Evolutionary conservation across 768 basidiomycete genomes (phyloP).

Genomic region (Boletus tylopilopsis): DNA sequence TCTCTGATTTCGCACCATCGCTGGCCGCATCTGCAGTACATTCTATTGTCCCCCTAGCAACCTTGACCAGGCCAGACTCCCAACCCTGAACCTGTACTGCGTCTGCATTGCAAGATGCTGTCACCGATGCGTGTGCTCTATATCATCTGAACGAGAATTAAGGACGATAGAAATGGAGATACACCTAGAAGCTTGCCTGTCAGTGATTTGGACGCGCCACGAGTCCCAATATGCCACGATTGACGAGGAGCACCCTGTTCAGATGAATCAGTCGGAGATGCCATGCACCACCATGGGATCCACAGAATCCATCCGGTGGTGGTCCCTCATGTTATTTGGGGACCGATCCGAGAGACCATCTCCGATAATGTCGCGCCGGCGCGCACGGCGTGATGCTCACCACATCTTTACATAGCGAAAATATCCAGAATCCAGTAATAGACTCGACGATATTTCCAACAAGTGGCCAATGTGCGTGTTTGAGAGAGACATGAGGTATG

Average conservation of each 20-base stretch:
- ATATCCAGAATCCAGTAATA: background rate
- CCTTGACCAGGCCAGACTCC: background rate
- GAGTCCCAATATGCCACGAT: background rate
- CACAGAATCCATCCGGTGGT: background rate
- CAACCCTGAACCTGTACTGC: background rate
- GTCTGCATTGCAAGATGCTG: background rate
- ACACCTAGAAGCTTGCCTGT: background rate
- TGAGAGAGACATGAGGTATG: background rate
- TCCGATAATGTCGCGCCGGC: background rate
- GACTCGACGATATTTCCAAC: background rate
- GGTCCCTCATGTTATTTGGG: background rate
- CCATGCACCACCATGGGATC: background rate
- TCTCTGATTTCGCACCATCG: constrained; percentile 25
- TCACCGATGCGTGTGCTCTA: background rate
- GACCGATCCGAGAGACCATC: background rate
- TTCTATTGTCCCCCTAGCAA: background rate
- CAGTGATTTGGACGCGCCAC: background rate
- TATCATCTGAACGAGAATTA: constrained; percentile 6
- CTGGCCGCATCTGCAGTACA: background rate
- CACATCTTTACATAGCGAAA: background rate
- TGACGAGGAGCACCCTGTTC: too few species aligned
- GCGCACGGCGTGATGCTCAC: background rate
- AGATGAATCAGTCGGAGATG: background rate
- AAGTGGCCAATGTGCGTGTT: background rate
- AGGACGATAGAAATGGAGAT: too few species aligned